phyloP scores from a whole-genome alignment of 805 yeast species.

The Priceomyces haplophilus region DNA sequence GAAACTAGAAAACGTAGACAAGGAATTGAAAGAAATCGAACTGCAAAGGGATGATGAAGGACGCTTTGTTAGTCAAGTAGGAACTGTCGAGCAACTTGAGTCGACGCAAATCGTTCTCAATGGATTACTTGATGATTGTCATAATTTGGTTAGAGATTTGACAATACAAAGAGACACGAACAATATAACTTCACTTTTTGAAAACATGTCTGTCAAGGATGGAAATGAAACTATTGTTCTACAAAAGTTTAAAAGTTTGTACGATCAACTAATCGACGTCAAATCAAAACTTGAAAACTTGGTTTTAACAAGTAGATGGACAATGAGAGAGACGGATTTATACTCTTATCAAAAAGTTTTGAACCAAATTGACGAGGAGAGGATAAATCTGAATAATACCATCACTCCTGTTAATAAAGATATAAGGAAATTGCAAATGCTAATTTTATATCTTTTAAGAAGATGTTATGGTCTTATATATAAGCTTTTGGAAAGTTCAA shows the following conservation, averaged over 20 bases:
- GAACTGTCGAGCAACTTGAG: constrained; percentile 19
- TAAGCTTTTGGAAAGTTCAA: constrained; percentile 84
- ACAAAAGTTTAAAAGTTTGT: constrained; percentile 47
- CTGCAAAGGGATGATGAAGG: constrained; percentile 53
- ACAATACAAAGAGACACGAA: constrained; percentile 39
- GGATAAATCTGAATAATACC: constrained; percentile 43
- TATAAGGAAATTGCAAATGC: constrained; percentile 37
- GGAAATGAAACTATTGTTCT: constrained; percentile 4
- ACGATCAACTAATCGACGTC: constrained; percentile 59
- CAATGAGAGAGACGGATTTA: constrained; percentile 91
- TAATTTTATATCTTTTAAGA: constrained; percentile 73
- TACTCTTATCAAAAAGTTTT: constrained; percentile 76
- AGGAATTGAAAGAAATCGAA: constrained; percentile 27
- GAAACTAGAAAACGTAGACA: constrained; percentile 20
- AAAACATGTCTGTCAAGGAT: constrained; percentile 8
- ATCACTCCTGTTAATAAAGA: constrained; percentile 8
- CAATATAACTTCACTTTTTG: constrained; percentile 21
- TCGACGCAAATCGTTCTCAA: constrained; percentile 51
- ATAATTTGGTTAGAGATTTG: constrained; percentile 68
- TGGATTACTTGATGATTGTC: constrained; percentile 81
- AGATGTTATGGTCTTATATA: constrained; percentile 90
- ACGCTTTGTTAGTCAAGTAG: constrained; percentile 35
- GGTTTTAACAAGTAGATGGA: constrained; percentile 94
- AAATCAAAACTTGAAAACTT: constrained; percentile 77
- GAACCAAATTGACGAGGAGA: constrained; percentile 66